These are phyloP conservation scores for Leccinum huronense DNA, from an alignment of 1,284 basidiomycete species.

Conservation along the genomic window DNA sequence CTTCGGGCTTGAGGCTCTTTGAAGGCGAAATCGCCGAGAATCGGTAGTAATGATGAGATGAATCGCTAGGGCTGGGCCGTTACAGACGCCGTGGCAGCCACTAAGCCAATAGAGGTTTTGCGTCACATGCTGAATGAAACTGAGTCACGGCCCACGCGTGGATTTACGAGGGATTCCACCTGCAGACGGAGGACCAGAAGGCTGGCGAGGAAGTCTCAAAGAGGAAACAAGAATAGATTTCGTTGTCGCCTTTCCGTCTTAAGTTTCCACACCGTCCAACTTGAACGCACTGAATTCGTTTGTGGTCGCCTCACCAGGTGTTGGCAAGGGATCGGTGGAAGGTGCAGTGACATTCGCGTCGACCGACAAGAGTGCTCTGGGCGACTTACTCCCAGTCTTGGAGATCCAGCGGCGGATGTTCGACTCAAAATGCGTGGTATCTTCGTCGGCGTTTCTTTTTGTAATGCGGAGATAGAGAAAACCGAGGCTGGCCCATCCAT, in stretches of 20 bases:
- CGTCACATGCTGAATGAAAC: slow-evolving; percentile 71
- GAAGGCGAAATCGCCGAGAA: slow-evolving; percentile 81
- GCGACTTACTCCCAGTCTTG: slow-evolving; percentile 59
- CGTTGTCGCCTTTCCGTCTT: slow-evolving; percentile 37
- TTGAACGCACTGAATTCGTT: slow-evolving; percentile 71
- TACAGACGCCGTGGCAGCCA: slow-evolving; percentile 59
- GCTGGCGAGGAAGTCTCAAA: slow-evolving; percentile 66
- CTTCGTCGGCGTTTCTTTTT: slow-evolving; percentile 87
- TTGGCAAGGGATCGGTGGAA: slow-evolving; percentile 66
- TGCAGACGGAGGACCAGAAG: slow-evolving; percentile 48
- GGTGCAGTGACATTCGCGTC: slow-evolving; percentile 56
- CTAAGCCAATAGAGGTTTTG: slow-evolving; percentile 78
- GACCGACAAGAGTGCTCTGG: slow-evolving; percentile 44
- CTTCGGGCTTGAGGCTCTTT: slow-evolving; percentile 78
- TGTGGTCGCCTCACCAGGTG: slow-evolving; percentile 43
- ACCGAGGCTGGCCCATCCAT: slow-evolving; percentile 57
- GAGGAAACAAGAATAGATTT: slow-evolving; percentile 63
- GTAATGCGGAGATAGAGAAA: slow-evolving; percentile 46
- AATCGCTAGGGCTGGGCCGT: slow-evolving; percentile 36
- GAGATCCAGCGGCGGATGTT: slow-evolving; percentile 66
- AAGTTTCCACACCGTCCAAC: slow-evolving; percentile 54
- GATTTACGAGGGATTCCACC: slow-evolving; percentile 57
- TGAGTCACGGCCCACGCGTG: slow-evolving; percentile 57
- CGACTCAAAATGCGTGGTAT: slow-evolving; percentile 89
- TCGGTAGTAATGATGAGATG: slow-evolving; percentile 49